Percentiles rank a stretch among this genome's conserved stretches.
phyloP scores from a whole-genome alignment of 495 filamentous ascomycete genomes.

The Cairneyella variabilis region DNA sequence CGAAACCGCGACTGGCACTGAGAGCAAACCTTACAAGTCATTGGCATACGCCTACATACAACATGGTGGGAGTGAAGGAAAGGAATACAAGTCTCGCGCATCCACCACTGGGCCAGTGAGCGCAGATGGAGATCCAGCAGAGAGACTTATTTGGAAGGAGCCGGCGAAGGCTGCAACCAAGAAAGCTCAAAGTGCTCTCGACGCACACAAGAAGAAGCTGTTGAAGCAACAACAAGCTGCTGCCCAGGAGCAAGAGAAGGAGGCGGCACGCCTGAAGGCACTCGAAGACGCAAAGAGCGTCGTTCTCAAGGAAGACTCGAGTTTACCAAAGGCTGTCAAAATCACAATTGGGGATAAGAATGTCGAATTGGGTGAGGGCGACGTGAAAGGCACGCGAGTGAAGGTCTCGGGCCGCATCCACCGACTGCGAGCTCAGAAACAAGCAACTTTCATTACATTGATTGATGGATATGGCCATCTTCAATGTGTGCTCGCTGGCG shows the following conservation, averaged over 20 bases:
- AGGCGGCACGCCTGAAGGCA: constrained; percentile 55
- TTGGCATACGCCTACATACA: constrained; percentile 73
- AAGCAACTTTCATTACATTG: constrained; percentile 81
- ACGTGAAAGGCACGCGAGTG: constrained; percentile 69
- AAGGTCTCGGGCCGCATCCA: constrained; percentile 84
- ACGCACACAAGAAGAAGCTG: constrained; percentile 73
- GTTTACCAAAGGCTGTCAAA: constrained; percentile 71
- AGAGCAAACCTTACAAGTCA: constrained; percentile 74
- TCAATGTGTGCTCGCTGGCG: constrained; percentile 82
- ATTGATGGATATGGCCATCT: constrained; percentile 86
- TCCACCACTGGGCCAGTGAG: constrained; percentile 61
- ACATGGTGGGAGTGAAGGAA: constrained; percentile 54
- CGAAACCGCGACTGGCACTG: constrained; percentile 57
- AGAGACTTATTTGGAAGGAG: constrained; percentile 67
- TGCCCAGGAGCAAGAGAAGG: constrained; percentile 68
- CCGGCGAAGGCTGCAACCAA: constrained; percentile 79
- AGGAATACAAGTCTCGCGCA: constrained; percentile 64
- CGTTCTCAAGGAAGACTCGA: constrained; percentile 71
- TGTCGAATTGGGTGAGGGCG: constrained; percentile 61
- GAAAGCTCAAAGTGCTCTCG: constrained; percentile 70
- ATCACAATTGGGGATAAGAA: constrained; percentile 70
- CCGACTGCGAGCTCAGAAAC: constrained; percentile 79
- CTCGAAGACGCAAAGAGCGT: constrained; percentile 86
- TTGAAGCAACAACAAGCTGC: constrained; percentile 65
- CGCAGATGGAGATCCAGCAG: constrained; percentile 52